Evolutionary conservation across 306 rosid species (phyloP).

Genomic region (Prunus kanzakura): DNA sequence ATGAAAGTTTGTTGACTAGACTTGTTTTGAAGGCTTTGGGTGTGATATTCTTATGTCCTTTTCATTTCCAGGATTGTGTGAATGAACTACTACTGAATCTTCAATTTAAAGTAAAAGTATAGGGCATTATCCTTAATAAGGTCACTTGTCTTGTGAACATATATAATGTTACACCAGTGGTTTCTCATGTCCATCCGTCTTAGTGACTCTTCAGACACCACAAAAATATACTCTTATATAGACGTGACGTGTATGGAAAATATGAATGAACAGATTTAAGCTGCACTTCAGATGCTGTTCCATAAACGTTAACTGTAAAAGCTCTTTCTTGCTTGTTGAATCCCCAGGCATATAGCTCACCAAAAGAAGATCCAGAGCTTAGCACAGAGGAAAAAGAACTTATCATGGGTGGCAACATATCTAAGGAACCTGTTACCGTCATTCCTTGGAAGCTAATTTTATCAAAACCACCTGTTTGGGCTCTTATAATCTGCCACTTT

Average conservation of each 20-base stretch:
- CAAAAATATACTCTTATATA: neutral
- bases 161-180: neutral
- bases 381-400: conserved; percentile 58
- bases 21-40: neutral
- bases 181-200: neutral
- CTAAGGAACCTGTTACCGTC: conserved; percentile 74
- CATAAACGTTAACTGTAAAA: neutral
- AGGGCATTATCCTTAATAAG: neutral
- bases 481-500: conserved; percentile 86
- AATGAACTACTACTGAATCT: neutral
- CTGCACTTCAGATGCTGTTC: conserved; percentile 8
- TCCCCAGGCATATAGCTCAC: conserved; percentile 84
- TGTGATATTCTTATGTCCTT: neutral
- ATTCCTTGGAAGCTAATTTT: conserved; percentile 94
- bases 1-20: neutral
- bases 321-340: conserved; percentile 19
- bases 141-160: neutral
- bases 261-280: conserved; percentile 13
- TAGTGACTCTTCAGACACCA: neutral
- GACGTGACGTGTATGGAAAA: neutral
- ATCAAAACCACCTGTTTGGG: conserved; percentile 97
- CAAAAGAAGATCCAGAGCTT: conserved; percentile 76
- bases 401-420: conserved; percentile 60
- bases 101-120: neutral
- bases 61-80: neutral